Conservation (phyloP, 257 asterid genomes). For the Gentiana straminea region DNA sequence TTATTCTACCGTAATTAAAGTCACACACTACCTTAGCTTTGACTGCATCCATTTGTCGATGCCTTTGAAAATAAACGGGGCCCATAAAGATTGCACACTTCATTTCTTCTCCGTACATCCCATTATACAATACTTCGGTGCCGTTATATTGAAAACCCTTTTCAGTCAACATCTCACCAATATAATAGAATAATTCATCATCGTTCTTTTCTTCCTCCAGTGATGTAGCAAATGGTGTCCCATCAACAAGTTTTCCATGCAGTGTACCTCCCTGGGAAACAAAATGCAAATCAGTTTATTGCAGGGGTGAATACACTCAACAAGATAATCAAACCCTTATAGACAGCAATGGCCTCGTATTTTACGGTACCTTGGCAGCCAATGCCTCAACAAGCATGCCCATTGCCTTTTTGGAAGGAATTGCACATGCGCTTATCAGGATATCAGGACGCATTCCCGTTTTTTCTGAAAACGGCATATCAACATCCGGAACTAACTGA, state of each 20-base stretch:
- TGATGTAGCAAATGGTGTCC: conserved; percentile 75
- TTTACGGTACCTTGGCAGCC: conserved; percentile 71
- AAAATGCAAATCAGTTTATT: not conserved
- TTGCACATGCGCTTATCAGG: conserved; percentile 91
- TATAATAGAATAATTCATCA: conserved; percentile 61
- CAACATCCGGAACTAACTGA: conserved; percentile 79
- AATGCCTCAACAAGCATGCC: conserved; percentile 93
- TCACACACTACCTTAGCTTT: conserved; percentile 58
- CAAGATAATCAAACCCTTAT: no score
- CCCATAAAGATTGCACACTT: conserved; percentile 89
- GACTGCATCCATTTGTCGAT: conserved; percentile 95
- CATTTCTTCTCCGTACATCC: conserved; percentile 80
- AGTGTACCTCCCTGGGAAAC: conserved; percentile 76
- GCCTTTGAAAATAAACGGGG: conserved; percentile 94
- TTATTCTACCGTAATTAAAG: no score
- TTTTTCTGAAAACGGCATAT: conserved; percentile 86
- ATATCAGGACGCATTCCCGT: conserved; percentile 98
- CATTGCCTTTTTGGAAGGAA: conserved; percentile 95
- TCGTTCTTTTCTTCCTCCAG: conserved; percentile 21
- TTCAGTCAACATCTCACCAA: conserved; percentile 50
- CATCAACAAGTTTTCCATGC: conserved; percentile 73
- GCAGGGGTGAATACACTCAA: not conserved
- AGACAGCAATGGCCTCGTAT: no score
- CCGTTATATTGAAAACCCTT: conserved; percentile 89
- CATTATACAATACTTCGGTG: conserved; percentile 74